Base-by-base conservation (phyloP, 164 flowering plant species). In the Nymphaea thermarum region DNA sequence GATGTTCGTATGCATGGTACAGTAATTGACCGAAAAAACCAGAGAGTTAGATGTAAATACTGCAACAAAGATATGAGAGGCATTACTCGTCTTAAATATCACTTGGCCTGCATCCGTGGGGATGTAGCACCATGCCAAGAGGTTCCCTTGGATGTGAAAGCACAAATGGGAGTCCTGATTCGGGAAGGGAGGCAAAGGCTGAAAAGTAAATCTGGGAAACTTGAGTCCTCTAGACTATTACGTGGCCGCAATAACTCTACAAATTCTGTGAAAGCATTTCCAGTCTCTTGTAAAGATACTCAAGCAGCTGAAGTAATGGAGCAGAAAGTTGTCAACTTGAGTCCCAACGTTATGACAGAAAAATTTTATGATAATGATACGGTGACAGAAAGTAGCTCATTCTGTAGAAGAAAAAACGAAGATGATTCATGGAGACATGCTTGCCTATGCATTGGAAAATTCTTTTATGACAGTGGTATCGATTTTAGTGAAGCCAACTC, bases 101-200 rank as follows among this genome's bases (percentile, higher is more conserved):
- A 86, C 66, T 72, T 88, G 7, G 89, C 79, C 44, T 80, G 86
- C 47, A 63, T 80, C 6, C 67, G 82, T n/a, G 80, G 82, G 8
- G 85, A 82, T 75, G 85, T 80, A 18, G 16, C n/a, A 3, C 80
- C 83, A 10, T 85, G 91, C 70, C 47, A 42, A 60, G 65, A 66
- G 43, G 87, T 81, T 62, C 86, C 89, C 2, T 57, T 44, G n/a
- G 61, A 73, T 71, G 76, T 84, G 11, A 80, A 68, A 68, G 68
- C 75, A 17, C 41, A 47, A 5, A 79, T 80, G 65, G 78, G 75
- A 66, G 75, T 73, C 18, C 36, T 43, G 59, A 12, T 86, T 36
- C 45, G 71, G 17, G 72, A 72, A 16, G 70, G 16, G 57, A 67
- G 10, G 11, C 68, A 44, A 65, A 67, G 5, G 8, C 36, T 71